These are phyloP conservation scores for Aureobasidium sp. DNA, from an alignment of 2,329 filamentous ascomycete species.

Conservation along the genomic window DNA sequence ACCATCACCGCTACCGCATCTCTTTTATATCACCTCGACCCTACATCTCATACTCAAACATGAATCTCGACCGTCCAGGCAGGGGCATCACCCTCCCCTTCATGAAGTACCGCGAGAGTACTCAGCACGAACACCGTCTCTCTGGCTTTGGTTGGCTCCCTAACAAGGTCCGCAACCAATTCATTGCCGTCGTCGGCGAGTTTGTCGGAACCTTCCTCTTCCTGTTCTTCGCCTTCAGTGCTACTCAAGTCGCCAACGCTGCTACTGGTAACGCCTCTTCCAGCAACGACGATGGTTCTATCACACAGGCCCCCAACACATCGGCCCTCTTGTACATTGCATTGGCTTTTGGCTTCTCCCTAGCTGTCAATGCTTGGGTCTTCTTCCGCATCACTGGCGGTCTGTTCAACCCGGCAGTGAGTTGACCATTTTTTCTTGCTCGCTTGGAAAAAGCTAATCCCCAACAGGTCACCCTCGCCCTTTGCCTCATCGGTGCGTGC, in stretches of 20 bases:
- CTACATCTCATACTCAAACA: conserved; percentile 18
- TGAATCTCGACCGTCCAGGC: conserved; percentile 31
- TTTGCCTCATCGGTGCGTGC: conserved; percentile 40
- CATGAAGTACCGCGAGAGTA: conserved; percentile 23
- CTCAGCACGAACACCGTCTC: conserved; percentile 27
- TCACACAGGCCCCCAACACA: conserved; percentile 26
- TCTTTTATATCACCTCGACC: background rate
- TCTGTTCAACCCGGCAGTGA: conserved; percentile 27
- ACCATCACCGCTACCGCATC: background rate
- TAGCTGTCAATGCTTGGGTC: conserved; percentile 37
- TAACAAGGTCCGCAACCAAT: conserved; percentile 32
- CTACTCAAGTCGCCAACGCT: conserved; percentile 33
- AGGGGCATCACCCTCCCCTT: conserved; percentile 31
- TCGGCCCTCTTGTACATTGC: conserved; percentile 31
- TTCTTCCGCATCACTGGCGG: conserved; percentile 36
- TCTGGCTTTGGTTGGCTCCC: conserved; percentile 35
- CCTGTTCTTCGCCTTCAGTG: conserved; percentile 33
- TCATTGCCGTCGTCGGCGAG: conserved; percentile 36
- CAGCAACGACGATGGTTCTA: conserved; percentile 14
- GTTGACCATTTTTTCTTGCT: background rate
- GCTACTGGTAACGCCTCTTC: conserved; percentile 17
- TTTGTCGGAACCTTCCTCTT: conserved; percentile 39
- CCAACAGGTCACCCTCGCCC: conserved; percentile 36
- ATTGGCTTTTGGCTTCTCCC: conserved; percentile 34
- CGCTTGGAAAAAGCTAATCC: background rate